phyloP scores from a whole-genome alignment of 163 green algal genomes.

The Prototheca cutis region DNA sequence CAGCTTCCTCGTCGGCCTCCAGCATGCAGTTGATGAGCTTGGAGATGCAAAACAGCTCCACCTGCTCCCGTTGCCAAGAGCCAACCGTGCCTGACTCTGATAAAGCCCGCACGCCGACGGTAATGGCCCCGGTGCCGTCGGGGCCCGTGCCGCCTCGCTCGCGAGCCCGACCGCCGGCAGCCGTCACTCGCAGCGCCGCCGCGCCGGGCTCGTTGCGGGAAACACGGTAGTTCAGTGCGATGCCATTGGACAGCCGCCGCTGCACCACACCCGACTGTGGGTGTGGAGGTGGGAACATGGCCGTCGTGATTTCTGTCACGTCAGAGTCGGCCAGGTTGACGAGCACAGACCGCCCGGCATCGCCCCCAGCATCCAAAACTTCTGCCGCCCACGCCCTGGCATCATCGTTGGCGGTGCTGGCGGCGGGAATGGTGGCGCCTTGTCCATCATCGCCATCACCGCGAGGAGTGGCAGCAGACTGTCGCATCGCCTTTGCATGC shows the following conservation, averaged over 20 bases:
- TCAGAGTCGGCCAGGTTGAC: too few relatives aligned
- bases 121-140: slow-evolving; percentile 59
- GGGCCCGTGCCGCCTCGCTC: slow-evolving; percentile 33
- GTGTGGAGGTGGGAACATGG: slow-evolving; percentile 13
- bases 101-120: slow-evolving; percentile 71
- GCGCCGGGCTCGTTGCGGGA: slow-evolving; percentile 86
- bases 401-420: too few relatives aligned
- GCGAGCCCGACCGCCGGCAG: slow-evolving; percentile 53
- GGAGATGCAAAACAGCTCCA: slow-evolving; percentile 92
- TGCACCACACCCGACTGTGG: slow-evolving; percentile 63
- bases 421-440: too few relatives aligned
- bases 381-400: too few relatives aligned
- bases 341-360: too few relatives aligned
- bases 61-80: slow-evolving; percentile 63
- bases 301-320: too few relatives aligned
- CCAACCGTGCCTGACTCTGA: slow-evolving; percentile 75
- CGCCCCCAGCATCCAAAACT: too few relatives aligned
- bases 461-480: too few relatives aligned
- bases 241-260: slow-evolving; percentile 82
- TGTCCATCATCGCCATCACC: too few relatives aligned
- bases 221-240: slow-evolving; percentile 81
- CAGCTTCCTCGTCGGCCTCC: slow-evolving; percentile 89
- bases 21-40: slow-evolving; percentile 91
- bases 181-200: slow-evolving; percentile 77
- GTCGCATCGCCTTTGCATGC: too few relatives aligned